Conservation (phyloP, 164 flowering plant genomes). For the Magnolia kwangsiensis region DNA sequence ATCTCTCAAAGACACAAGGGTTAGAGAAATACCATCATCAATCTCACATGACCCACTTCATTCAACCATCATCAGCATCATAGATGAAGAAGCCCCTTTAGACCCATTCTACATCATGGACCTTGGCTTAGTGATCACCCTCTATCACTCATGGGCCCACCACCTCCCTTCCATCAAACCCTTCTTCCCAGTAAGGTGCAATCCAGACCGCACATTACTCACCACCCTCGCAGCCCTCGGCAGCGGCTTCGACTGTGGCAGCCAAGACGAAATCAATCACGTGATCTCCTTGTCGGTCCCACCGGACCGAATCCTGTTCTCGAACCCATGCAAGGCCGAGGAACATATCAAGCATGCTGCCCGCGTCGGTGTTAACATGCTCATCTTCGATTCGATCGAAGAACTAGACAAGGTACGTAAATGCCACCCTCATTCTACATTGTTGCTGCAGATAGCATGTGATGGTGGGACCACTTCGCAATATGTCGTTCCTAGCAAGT, state of each 20-base stretch:
- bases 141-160: background rate
- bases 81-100: background rate
- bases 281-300: slow-evolving; percentile 5
- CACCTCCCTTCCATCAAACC: slow-evolving; percentile 5
- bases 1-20: slow-evolving; percentile 4
- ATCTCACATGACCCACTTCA: background rate
- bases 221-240: slow-evolving; percentile 14
- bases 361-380: background rate
- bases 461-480: background rate
- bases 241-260: slow-evolving; percentile 16
- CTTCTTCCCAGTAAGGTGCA: slow-evolving; percentile 14
- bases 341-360: slow-evolving; percentile 10
- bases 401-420: slow-evolving; percentile 12
- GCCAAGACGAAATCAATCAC: slow-evolving; percentile 4
- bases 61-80: background rate
- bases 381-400: slow-evolving; percentile 5
- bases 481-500: background rate
- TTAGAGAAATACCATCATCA: slow-evolving; percentile 6
- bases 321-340: slow-evolving; percentile 11
- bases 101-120: slow-evolving; percentile 7
- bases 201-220: slow-evolving; percentile 7
- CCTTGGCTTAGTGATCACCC: slow-evolving; percentile 1
- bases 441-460: background rate
- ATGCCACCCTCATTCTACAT: slow-evolving; percentile 3
- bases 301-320: slow-evolving; percentile 2